Conservation (phyloP, 2,329 filamentous ascomycete species). For the Cladosporium sp. region DNA sequence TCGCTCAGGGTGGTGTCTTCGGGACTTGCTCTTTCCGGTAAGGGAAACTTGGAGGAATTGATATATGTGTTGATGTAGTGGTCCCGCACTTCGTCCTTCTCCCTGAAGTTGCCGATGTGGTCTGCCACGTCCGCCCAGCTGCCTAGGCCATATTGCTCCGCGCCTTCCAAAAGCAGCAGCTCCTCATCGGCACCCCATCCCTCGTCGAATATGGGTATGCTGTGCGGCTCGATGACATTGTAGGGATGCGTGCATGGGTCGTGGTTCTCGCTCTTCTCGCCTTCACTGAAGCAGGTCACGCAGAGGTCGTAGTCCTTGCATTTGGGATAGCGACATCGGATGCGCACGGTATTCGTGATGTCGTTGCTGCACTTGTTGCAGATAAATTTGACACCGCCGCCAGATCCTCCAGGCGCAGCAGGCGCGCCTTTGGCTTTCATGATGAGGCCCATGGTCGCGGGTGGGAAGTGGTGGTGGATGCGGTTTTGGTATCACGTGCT, state of each 20-base stretch:
- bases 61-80: constrained; percentile 90
- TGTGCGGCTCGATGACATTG: constrained; percentile 96
- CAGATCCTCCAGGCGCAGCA: constrained; percentile 18
- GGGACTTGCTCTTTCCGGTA: constrained; percentile 81
- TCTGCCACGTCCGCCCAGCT: constrained; percentile 98
- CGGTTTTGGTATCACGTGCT: not conserved
- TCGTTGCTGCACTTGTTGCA: constrained; percentile 96
- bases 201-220: constrained; percentile 88
- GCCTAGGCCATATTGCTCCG: constrained; percentile 91
- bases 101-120: constrained; percentile 91
- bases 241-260: constrained; percentile 82
- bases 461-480: not conserved
- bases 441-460: constrained; percentile 29
- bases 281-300: constrained; percentile 87
- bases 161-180: constrained; percentile 84
- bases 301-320: constrained; percentile 97
- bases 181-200: constrained; percentile 99
- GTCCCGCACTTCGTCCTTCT: constrained; percentile 91
- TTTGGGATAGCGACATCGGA: constrained; percentile 76
- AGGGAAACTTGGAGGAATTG: constrained; percentile 75
- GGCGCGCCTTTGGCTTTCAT: constrained; percentile 32
- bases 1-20: constrained; percentile 74
- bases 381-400: constrained; percentile 70
- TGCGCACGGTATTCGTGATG: constrained; percentile 95
- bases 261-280: constrained; percentile 75